Base-by-base conservation (phyloP, 306 rosid genomes). In the Quercus aquifolioides region DNA sequence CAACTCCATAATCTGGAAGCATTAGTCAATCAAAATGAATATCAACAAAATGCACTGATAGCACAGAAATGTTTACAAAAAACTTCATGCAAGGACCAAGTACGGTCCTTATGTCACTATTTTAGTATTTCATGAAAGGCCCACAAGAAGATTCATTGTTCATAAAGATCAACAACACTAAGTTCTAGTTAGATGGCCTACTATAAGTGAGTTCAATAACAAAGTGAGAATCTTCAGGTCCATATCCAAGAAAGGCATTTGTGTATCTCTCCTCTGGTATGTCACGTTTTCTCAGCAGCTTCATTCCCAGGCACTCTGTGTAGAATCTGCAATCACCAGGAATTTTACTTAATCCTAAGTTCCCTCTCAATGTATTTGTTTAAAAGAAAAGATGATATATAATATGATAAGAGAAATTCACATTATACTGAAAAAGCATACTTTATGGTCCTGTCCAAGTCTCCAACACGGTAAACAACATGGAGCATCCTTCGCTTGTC, bases 141-240 rank as follows among this genome's bases (percentile, higher is more conserved):
- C 3, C 15, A 46, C 46, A 62, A 56, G 55, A 65, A 79, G 11
- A 38, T 49, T 63, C 38, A 56, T 67, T n/a, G 18, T 79, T 76
- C 54, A 72, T 54, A 80, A 81, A 76, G 58, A 63, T 75, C 35
- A n/a, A 78, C 12, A 33, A 73, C 43, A 74, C 51, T 26, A 18
- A 35, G 52, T 1, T 41, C 10, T 35, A 67, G 54, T 58, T 58
- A 59, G 84, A 82, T 5, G 71, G 33, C 92, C 84, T 87, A 94
- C 98, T 92, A 85, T 94, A 94, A 62, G 98, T 88, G 78, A 94
- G 94, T 82, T 94, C 98, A 58, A 92, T 77, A 73, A 86, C 91
- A 75, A 94, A 94, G 85, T 92, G 97, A 35, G 91, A 88, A 87
- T 94, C 93, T 88, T 94, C 97, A 21, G 87, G 98, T 49, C 98